Evolutionary conservation across 2,329 filamentous ascomycete genomes (phyloP), one percentile per base, ranked within the genome.

Genomic region (Sclerotinia glacialis): DNA sequence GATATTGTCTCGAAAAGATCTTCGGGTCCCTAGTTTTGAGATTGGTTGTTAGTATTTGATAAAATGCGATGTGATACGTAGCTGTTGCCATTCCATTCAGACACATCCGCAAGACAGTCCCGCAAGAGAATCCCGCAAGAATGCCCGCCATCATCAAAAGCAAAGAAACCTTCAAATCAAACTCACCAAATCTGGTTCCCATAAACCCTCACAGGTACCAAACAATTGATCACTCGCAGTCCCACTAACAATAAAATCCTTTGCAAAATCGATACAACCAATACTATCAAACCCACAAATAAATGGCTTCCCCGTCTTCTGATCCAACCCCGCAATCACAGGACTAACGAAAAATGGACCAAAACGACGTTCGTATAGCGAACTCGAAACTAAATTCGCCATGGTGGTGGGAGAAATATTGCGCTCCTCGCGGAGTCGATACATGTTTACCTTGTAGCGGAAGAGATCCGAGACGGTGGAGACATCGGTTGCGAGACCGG

Each of bases 371-470:
- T 99, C 95, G 82, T 99, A 99, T 77, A 99, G 85, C 73, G 88
- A 91, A 73, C 87, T 92, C 76, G 88, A 91, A 75, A 99, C 93
- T 72, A 99, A 87, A 83, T 99, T 97, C 79, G 95, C 93, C 81
- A 99, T 93, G 67, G 95, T 99, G 78, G 91, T 86, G 55, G 95
- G 95, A 66, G 91, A 89, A 80, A 99, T 98, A 83, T 93, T 86
- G 77, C 95, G 93, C 85, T 99, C 95, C 85, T 99, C 95, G 77
- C 95, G 92, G 76, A 99, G 87, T 72, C 95, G 91, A 86, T 99
- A 99, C 91, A 99, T 96, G 86, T 99, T 99, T 80, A 96, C 92
- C 86, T 99, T 99, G 88, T 97, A 98, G 77, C 95, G 93, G 86
- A 99, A 96, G 73, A 98, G 89, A 81, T 99, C 94, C 75, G 89